phyloP scores from a whole-genome alignment of 306 rosid genomes.

The Ceratonia siliqua region DNA sequence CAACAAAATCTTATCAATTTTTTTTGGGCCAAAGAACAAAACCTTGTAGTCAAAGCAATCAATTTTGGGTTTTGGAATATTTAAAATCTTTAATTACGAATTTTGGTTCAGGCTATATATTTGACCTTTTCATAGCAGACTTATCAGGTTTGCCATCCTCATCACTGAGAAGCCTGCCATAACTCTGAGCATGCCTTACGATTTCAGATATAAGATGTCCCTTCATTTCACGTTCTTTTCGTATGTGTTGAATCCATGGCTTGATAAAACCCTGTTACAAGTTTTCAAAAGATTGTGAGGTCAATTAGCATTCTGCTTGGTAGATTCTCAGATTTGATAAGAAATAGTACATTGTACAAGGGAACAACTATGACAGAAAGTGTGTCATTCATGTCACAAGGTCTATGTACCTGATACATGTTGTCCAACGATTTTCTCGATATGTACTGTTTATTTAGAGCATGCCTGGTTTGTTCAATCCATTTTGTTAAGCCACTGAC shows the following conservation, averaged over 20 bases:
- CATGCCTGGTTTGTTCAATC: conserved; percentile 43
- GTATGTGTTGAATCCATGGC: conserved; percentile 51
- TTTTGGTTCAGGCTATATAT: background rate
- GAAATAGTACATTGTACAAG: background rate
- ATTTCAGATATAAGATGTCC: conserved; percentile 35
- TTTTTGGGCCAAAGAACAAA: background rate
- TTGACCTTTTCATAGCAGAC: conserved; percentile 34
- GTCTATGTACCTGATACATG: conserved; percentile 33
- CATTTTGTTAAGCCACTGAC: conserved; percentile 46
- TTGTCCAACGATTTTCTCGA: conserved; percentile 39
- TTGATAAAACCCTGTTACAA: conserved; percentile 48
- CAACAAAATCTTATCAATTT: background rate
- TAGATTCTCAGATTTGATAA: background rate
- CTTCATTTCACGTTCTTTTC: conserved; percentile 38
- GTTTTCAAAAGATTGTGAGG: background rate
- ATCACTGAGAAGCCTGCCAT: conserved; percentile 33
- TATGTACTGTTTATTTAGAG: conserved; percentile 34
- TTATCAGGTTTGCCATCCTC: conserved; percentile 38
- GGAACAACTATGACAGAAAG: background rate
- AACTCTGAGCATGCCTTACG: conserved; percentile 33
- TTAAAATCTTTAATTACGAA: background rate
- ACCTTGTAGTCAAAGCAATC: background rate
- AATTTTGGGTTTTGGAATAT: background rate
- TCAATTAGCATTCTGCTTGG: background rate
- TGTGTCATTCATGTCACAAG: background rate